Percentiles rank a stretch among this genome's conserved stretches.
phyloP scores from a whole-genome alignment of 192 early-diverging fungal species.

The Dispira simplex region DNA sequence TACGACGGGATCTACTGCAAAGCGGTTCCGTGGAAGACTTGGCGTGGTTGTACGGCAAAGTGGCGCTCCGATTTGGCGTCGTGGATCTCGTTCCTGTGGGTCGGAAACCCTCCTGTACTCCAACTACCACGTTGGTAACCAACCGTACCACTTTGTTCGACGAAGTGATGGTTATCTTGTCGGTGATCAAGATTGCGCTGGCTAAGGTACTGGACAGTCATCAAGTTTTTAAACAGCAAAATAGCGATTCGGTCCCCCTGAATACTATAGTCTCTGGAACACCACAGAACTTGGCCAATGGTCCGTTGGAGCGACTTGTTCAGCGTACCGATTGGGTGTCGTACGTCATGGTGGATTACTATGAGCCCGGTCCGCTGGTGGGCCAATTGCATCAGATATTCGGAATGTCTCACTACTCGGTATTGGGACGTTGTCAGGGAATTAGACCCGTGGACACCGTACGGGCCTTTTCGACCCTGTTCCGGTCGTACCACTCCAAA shows the following conservation, averaged over 20 bases:
- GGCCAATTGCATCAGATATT: neutral
- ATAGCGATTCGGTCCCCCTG: neutral
- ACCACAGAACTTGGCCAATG: neutral
- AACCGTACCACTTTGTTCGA: neutral
- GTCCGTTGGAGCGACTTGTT: neutral
- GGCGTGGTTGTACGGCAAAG: slow-evolving; percentile 5
- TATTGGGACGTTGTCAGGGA: neutral
- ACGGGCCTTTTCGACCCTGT: neutral
- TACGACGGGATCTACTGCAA: neutral
- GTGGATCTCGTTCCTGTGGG: neutral
- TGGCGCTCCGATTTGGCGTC: neutral
- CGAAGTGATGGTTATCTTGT: neutral
- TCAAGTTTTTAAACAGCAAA: neutral
- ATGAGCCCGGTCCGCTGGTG: neutral
- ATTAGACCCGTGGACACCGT: neutral
- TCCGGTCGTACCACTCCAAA: neutral
- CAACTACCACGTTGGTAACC: neutral
- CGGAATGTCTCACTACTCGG: neutral
- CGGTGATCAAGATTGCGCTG: slow-evolving; percentile 1
- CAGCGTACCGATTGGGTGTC: neutral
- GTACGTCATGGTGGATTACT: slow-evolving; percentile 1
- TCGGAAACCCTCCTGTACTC: neutral
- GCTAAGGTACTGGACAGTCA: neutral
- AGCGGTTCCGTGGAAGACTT: neutral
- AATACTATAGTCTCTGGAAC: neutral